These are phyloP conservation scores for Xerocomellus amylosporus DNA, from an alignment of 768 basidiomycete species.

Conservation along the genomic window DNA sequence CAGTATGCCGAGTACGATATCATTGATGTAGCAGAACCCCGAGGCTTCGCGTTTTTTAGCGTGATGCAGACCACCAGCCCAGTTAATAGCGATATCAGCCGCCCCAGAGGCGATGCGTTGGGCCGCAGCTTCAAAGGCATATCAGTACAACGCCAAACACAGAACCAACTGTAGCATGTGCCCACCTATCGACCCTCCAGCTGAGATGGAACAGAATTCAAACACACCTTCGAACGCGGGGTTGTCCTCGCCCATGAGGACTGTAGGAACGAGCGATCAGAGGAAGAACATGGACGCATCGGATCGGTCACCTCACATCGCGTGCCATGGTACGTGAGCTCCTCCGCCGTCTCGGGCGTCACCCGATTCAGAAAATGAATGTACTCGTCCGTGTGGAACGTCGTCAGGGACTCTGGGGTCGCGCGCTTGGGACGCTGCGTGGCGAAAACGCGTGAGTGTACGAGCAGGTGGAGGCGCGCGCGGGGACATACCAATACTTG, in stretches of 20 bases:
- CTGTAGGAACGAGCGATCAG: constrained; percentile 28
- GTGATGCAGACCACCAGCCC: constrained; percentile 98
- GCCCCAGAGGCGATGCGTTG: constrained; percentile 75
- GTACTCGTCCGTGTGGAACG: constrained; percentile 98
- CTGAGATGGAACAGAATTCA: constrained; percentile 95
- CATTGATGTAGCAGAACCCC: constrained; percentile 99
- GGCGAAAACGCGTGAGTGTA: neutral
- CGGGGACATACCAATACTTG: constrained; percentile 65
- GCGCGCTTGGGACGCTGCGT: constrained; percentile 68
- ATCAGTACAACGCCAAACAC: neutral
- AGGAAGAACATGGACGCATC: neutral
- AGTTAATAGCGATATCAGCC: constrained; percentile 86
- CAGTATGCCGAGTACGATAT: constrained; percentile 92
- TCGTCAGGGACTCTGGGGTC: constrained; percentile 74
- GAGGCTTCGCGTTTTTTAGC: constrained; percentile 99
- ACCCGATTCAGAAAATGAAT: constrained; percentile 87
- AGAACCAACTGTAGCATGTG: neutral
- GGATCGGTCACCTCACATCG: constrained; percentile 60
- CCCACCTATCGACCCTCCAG: constrained; percentile 90
- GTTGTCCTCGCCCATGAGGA: constrained; percentile 85
- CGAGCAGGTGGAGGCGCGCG: neutral
- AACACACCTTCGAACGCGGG: constrained; percentile 96
- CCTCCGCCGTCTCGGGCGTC: constrained; percentile 86
- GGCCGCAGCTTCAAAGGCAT: constrained; percentile 60
- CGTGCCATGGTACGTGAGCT: constrained; percentile 79